These are phyloP conservation scores for Pleurotus sapidus DNA, from an alignment of 768 basidiomycete species.

Conservation along the genomic window DNA sequence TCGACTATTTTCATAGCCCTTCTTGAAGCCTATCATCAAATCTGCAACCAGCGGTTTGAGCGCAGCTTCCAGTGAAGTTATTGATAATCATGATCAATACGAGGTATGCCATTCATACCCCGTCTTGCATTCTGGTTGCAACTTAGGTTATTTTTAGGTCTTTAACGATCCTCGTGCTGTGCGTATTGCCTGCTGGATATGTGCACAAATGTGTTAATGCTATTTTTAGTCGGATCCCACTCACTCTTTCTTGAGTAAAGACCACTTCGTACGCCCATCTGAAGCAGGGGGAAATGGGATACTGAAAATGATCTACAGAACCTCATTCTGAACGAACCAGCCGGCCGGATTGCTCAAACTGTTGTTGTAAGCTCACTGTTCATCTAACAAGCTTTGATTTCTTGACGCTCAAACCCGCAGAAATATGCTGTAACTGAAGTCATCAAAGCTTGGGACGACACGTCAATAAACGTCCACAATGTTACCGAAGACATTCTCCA, in stretches of 20 bases:
- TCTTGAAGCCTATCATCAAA: constrained; percentile 76
- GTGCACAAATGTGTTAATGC: neutral
- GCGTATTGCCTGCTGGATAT: constrained; percentile 22
- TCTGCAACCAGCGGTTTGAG: constrained; percentile 63
- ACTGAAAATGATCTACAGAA: constrained; percentile 38
- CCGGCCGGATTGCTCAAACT: constrained; percentile 68
- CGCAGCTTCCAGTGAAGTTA: constrained; percentile 70
- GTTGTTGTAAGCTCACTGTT: constrained; percentile 48
- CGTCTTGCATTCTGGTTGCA: neutral
- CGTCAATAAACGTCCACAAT: constrained; percentile 50
- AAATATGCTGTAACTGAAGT: constrained; percentile 65
- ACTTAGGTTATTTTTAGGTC: constrained; percentile 28
- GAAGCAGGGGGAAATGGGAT: neutral
- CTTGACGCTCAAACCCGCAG: constrained; percentile 23
- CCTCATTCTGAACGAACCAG: constrained; percentile 79
- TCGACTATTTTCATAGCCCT: constrained; percentile 45
- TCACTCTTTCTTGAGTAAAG: constrained; percentile 86
- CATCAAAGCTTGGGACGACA: constrained; percentile 80
- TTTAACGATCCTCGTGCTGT: constrained; percentile 83
- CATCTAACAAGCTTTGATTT: neutral
- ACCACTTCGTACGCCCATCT: constrained; percentile 69
- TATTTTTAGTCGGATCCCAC: constrained; percentile 74
- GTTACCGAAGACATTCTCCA: constrained; percentile 62
- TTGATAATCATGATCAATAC: constrained; percentile 79
- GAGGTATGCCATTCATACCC: constrained; percentile 29